These are phyloP conservation scores for Chlamydomonas sphaeroides DNA, from an alignment of 139 green algal species.

Conservation along the genomic window DNA sequence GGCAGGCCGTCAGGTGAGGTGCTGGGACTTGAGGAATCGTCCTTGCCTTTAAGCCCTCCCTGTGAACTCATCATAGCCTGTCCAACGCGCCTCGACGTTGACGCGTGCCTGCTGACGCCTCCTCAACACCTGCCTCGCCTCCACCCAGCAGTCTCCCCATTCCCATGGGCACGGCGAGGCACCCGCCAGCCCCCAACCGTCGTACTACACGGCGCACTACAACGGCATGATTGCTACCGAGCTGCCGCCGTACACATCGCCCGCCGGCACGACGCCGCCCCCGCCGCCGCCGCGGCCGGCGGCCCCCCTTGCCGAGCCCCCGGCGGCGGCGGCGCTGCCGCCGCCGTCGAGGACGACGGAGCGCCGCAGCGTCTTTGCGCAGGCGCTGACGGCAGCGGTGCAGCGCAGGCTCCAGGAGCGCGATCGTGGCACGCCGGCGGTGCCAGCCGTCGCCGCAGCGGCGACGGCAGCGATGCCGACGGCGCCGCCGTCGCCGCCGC, in stretches of 20 bases:
- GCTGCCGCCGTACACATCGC: background rate
- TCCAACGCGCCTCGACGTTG: background rate
- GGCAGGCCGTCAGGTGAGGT: background rate
- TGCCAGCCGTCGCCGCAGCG: no score
- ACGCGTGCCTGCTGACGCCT: background rate
- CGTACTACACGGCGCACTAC: constrained; percentile 23
- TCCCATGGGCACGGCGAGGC: background rate
- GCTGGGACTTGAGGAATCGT: background rate
- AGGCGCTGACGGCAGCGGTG: background rate
- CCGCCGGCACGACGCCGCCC: background rate
- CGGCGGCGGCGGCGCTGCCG: no score
- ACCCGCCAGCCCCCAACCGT: background rate
- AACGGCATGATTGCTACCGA: constrained; percentile 29
- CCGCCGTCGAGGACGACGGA: no score
- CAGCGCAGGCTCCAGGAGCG: background rate
- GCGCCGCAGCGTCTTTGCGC: no score
- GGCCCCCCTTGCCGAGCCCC: no score
- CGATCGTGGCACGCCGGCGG: background rate
- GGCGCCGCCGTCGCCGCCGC: no score
- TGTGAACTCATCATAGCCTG: no score
- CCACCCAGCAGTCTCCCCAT: background rate
- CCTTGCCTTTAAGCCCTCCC: no score
- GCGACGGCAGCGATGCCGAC: no score
- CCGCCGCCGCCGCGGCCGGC: background rate
- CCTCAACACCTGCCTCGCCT: background rate